phyloP scores from a whole-genome alignment of 768 basidiomycete species.

The Mycena capillaripes region DNA sequence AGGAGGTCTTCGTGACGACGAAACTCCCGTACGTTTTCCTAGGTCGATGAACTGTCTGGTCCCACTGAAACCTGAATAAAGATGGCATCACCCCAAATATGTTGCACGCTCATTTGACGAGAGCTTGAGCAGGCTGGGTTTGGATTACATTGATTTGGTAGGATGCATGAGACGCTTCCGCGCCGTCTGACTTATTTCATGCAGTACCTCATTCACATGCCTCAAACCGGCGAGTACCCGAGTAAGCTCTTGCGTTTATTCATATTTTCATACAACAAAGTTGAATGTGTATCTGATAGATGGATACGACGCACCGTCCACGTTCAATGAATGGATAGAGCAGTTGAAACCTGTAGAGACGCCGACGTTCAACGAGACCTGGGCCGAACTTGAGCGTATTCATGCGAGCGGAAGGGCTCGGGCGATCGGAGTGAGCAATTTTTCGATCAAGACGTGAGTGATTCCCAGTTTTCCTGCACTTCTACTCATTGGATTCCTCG shows the following conservation, averaged over 20 bases:
- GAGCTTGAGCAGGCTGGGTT: conserved; percentile 54
- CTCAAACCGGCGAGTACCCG: conserved; percentile 52
- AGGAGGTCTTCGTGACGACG: conserved; percentile 64
- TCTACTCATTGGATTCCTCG: neutral
- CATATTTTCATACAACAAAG: too few species aligned
- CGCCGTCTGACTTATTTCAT: neutral
- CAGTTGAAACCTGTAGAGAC: conserved; percentile 44
- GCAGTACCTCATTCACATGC: conserved; percentile 68
- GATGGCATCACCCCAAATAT: conserved; percentile 53
- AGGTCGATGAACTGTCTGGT: conserved; percentile 55
- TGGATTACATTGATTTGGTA: conserved; percentile 65
- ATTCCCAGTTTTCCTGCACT: neutral
- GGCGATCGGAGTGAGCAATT: conserved; percentile 73
- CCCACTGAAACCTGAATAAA: conserved; percentile 19
- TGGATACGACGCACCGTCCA: conserved; percentile 39
- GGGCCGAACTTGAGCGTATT: conserved; percentile 68
- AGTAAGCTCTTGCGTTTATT: conserved; percentile 32
- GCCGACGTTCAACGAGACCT: conserved; percentile 57
- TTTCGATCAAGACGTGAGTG: conserved; percentile 67
- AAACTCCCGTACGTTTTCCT: conserved; percentile 55
- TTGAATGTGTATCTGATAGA: neutral
- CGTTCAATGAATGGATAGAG: conserved; percentile 48
- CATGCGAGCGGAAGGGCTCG: conserved; percentile 60
- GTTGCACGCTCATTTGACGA: conserved; percentile 58
- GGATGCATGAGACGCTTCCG: conserved; percentile 10